A percentile compares a stretch with the other conserved stretches of the same genome.
Evolutionary conservation across 139 green algal genomes (phyloP).

Genomic region (Chlorella sp.): DNA sequence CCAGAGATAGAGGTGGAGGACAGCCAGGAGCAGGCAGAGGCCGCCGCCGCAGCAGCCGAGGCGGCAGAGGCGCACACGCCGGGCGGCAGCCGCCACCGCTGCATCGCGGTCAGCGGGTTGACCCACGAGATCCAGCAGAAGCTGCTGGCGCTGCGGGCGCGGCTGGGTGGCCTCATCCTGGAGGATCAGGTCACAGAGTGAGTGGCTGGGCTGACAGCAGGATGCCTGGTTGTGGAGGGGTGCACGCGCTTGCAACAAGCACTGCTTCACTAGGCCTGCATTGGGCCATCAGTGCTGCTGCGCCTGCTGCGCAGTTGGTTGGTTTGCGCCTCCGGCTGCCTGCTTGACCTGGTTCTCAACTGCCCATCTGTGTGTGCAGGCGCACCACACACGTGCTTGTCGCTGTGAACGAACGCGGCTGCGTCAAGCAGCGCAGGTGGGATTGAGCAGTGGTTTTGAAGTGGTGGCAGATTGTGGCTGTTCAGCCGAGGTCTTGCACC

Average conservation of each 20-base stretch:
- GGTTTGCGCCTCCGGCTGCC: neutral
- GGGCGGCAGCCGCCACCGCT: neutral
- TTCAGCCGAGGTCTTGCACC: neutral
- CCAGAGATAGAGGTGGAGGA: neutral
- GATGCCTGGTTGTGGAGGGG: too few relatives aligned
- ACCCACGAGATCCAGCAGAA: neutral
- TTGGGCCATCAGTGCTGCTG: neutral
- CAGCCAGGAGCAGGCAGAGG: neutral
- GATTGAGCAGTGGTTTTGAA: neutral
- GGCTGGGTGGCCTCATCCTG: neutral
- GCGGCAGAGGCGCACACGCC: neutral
- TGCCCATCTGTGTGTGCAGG: neutral
- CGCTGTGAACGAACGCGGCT: conserved; percentile 6
- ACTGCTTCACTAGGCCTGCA: neutral
- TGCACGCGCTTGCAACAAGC: too few relatives aligned
- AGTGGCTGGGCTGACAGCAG: too few relatives aligned
- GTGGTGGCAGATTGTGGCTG: neutral
- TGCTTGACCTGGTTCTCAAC: neutral
- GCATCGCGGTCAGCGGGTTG: neutral
- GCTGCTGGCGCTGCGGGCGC: neutral
- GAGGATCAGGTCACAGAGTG: conserved; percentile 7
- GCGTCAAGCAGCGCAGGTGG: neutral
- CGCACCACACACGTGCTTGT: conserved; percentile 46
- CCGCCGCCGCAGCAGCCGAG: neutral
- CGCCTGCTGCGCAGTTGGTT: neutral